Evolutionary conservation across 2,329 filamentous ascomycete genomes (phyloP).

Genomic region (Diaporthe citri): DNA sequence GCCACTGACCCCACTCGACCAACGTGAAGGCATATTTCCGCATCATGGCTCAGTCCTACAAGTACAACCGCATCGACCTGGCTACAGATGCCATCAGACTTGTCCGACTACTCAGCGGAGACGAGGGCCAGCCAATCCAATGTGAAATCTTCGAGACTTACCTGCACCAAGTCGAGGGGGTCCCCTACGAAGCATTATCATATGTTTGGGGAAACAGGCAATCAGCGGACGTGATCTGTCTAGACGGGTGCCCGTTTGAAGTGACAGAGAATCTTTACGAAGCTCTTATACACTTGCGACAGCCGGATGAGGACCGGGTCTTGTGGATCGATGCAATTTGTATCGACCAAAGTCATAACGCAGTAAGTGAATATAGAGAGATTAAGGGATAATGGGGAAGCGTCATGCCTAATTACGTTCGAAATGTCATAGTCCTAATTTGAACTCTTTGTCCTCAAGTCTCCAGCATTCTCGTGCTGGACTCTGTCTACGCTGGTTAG

Average conservation of each 20-base stretch:
- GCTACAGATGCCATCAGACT: not conserved
- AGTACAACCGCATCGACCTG: not conserved
- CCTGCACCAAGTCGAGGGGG: not conserved
- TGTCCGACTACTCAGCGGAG: not conserved
- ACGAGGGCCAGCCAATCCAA: not conserved
- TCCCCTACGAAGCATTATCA: slow-evolving; percentile 1
- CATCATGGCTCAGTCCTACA: not conserved
- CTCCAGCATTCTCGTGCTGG: too few species aligned
- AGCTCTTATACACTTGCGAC: not conserved
- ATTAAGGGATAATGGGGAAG: too few species aligned
- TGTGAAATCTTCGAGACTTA: slow-evolving; percentile 10
- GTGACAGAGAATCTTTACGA: not conserved
- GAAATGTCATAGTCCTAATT: too few species aligned
- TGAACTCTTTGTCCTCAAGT: too few species aligned
- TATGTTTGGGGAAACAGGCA: not conserved
- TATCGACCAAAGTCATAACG: not conserved
- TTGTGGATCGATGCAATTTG: not conserved
- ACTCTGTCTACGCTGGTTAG: too few species aligned
- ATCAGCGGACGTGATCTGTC: not conserved
- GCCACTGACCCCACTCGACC: too few species aligned
- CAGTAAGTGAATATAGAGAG: too few species aligned
- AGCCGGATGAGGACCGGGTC: not conserved
- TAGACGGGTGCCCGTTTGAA: not conserved
- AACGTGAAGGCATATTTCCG: not conserved
- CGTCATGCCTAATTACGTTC: too few species aligned